Evolutionary conservation across 192 early-diverging fungal species (phyloP), one percentile per base, ranked within the genome.

Genomic region (Entomortierella parvispora): DNA sequence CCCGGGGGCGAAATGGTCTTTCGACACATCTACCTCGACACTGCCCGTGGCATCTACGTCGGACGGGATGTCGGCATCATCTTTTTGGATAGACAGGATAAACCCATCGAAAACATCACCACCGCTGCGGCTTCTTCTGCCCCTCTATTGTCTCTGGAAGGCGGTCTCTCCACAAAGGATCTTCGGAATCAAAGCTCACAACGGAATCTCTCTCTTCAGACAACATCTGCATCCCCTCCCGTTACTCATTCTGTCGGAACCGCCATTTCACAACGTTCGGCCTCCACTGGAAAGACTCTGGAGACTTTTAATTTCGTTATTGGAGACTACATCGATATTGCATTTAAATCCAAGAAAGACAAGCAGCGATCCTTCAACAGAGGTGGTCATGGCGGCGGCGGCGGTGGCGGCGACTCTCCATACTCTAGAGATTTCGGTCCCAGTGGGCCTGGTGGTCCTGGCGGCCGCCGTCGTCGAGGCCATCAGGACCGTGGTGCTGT

Each of bases 271-370:
- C 20, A 12, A 62, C 18, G 34, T 29, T 50, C 59, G 37, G 60
- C 31, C 15, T 58, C 45, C 0, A 66, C 45, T 31, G 64, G 68
- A 53, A 77, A 68, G 42, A 58, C 65, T n/a, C 31, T 77, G 37
- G 20, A 42, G 0, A 45, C 56, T 20, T n/a, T 77, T 54, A 54
- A 37, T 15, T 68, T 68, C 40, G 65, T 64, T 23, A 68, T 52
- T 29, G 74, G 74, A 3, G 74, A 77, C 29, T 77, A 68, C 58
- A 28, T 77, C 28, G 65, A 68, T 23, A 67, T 77, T 43, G 65
- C 74, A 0, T 61, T 77, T 11, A 56, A 45, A 2, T 58, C 65
- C 2, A 32, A 12, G 6, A 34, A 31, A 26, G 46, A 42, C 9
- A 25, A 49, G 17, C 26, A 56, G 57, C 49, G 31, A 60, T 34